Percentiles rank a stretch among this genome's conserved stretches.
Conservation (phyloP, 768 basidiomycete genomes). For the Exsudoporus frostii region DNA sequence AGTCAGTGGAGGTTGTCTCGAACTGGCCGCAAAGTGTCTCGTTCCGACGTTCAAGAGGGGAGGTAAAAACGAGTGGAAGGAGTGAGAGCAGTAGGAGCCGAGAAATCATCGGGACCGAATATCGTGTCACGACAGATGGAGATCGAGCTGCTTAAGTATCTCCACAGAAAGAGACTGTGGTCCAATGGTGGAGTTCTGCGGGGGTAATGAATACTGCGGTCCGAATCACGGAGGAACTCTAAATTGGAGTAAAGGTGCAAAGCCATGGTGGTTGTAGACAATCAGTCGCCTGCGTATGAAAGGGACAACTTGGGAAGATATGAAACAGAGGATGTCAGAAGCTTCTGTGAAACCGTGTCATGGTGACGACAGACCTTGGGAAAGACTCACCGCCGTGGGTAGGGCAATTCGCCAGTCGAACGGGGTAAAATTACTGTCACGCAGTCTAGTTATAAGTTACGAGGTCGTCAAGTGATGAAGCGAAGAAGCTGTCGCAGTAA, state of each 20-base stretch:
- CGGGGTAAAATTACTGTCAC: not conserved
- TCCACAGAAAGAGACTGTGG: too few relatives aligned
- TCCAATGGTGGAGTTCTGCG: not conserved
- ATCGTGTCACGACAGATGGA: not conserved
- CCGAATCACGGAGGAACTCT: not conserved
- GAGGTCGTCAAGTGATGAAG: not conserved
- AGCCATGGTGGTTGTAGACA: not conserved
- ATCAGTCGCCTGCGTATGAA: not conserved
- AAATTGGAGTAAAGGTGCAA: not conserved
- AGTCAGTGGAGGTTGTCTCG: constrained; percentile 43
- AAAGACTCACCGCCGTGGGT: not conserved
- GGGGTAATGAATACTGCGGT: not conserved
- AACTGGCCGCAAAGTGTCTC: constrained; percentile 43
- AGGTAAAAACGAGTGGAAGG: constrained; percentile 21
- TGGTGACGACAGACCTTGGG: not conserved
- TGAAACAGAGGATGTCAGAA: constrained; percentile 7
- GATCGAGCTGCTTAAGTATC: constrained; percentile 11
- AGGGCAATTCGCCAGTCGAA: not conserved
- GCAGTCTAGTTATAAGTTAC: not conserved
- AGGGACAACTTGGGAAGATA: not conserved
- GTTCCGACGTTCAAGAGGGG: not conserved
- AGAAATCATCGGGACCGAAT: constrained; percentile 10
- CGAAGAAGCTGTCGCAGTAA: not conserved
- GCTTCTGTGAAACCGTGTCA: not conserved
- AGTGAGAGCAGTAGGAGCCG: constrained; percentile 12